phyloP scores from a whole-genome alignment of 2,329 filamentous ascomycete species.

The Colletotrichum agaves region DNA sequence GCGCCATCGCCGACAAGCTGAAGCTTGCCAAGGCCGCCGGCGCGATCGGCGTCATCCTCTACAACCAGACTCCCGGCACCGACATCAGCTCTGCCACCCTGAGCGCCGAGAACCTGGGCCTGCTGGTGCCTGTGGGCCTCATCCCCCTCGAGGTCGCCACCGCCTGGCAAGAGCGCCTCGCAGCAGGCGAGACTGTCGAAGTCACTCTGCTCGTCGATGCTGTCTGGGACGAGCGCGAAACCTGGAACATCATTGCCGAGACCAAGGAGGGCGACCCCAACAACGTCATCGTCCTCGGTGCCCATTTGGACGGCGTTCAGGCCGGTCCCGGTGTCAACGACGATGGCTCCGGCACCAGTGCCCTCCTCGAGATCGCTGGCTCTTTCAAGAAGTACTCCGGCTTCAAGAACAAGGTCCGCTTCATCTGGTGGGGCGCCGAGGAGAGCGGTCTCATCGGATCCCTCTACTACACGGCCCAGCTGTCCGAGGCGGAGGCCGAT shows the following conservation, averaged over 20 bases:
- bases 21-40: constrained; percentile 55
- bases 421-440: constrained; percentile 56
- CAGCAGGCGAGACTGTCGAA: constrained; percentile 46
- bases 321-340: constrained; percentile 54
- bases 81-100: constrained; percentile 63
- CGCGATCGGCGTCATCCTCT: constrained; percentile 63
- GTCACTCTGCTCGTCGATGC: constrained; percentile 52
- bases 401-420: constrained; percentile 55
- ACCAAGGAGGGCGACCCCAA: constrained; percentile 55
- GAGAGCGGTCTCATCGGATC: constrained; percentile 59
- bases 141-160: constrained; percentile 49
- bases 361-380: constrained; percentile 52
- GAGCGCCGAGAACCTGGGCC: constrained; percentile 51
- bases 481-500: constrained; percentile 52
- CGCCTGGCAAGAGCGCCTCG: constrained; percentile 49
- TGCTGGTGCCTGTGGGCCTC: constrained; percentile 50
- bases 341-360: constrained; percentile 52
- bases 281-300: constrained; percentile 55
- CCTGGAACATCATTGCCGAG: constrained; percentile 56
- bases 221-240: constrained; percentile 48
- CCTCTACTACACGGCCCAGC: constrained; percentile 50
- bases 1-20: constrained; percentile 56
- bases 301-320: constrained; percentile 54
- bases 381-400: constrained; percentile 51
- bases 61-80: constrained; percentile 66